Evolutionary conservation across 1,284 basidiomycete species (phyloP).

Genomic region (Ustilago tritici): DNA sequence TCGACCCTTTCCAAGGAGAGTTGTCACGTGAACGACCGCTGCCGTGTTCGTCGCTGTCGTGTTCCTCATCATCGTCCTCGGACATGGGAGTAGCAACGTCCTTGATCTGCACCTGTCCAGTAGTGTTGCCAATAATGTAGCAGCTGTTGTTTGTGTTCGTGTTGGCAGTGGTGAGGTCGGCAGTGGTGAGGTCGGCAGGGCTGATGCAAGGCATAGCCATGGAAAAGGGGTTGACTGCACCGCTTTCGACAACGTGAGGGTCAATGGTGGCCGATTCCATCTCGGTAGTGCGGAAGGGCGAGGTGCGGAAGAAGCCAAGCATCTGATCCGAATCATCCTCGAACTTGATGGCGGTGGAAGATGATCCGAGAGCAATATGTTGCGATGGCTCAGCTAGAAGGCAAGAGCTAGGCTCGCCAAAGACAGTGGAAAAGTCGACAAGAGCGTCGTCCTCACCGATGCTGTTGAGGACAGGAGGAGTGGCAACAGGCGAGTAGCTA

Average conservation of each 20-base stretch:
- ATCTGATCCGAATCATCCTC: conserved; percentile 35
- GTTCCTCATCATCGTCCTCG: conserved; percentile 49
- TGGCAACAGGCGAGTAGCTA: conserved; percentile 42
- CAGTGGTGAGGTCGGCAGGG: conserved; percentile 10
- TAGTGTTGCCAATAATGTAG: conserved; percentile 12
- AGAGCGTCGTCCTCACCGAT: conserved; percentile 29
- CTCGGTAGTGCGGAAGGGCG: conserved; percentile 42
- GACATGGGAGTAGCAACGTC: conserved; percentile 41
- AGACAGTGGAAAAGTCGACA: conserved; percentile 35
- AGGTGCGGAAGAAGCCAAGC: conserved; percentile 43
- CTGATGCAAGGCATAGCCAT: conserved; percentile 29
- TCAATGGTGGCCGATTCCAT: conserved; percentile 48
- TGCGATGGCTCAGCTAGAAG: conserved; percentile 14
- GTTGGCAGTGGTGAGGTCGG: not conserved
- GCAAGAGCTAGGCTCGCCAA: conserved; percentile 31
- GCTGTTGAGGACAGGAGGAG: conserved; percentile 31
- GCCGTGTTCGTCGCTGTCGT: conserved; percentile 28
- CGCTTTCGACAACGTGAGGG: conserved; percentile 47
- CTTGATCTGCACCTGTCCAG: conserved; percentile 10
- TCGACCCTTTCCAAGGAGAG: conserved; percentile 19
- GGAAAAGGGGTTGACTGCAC: conserved; percentile 9
- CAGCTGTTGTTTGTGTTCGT: not conserved
- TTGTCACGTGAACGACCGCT: conserved; percentile 19
- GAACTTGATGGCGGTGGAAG: conserved; percentile 25
- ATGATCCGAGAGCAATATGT: not conserved